Evolutionary conservation across 2,329 filamentous ascomycete species (phyloP).

Genomic region (Hypoxylon sp.): DNA sequence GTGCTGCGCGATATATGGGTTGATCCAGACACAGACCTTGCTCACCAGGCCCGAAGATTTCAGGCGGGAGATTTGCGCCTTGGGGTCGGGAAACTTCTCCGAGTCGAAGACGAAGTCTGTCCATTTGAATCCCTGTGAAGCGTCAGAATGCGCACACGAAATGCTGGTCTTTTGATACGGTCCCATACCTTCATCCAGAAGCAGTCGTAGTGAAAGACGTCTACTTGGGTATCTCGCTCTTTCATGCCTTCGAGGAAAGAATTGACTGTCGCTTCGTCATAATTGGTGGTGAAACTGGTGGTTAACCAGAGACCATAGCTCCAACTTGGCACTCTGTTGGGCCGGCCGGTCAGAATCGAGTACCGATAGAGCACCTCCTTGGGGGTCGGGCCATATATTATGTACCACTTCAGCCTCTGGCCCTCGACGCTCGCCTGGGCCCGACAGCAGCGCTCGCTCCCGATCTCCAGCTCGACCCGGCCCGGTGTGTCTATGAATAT

Average conservation of each 20-base stretch:
- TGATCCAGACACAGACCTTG: slow-evolving; percentile 83
- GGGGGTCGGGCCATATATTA: slow-evolving; percentile 79
- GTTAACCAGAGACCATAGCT: slow-evolving; percentile 84
- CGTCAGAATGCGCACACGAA: slow-evolving; percentile 10
- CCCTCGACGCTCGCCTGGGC: slow-evolving; percentile 79
- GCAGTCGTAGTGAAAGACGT: slow-evolving; percentile 83
- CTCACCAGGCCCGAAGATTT: slow-evolving; percentile 73
- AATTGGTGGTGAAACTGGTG: slow-evolving; percentile 81
- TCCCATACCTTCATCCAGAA: slow-evolving; percentile 76
- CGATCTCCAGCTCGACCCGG: slow-evolving; percentile 79
- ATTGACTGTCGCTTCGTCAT: slow-evolving; percentile 78
- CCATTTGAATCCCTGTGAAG: slow-evolving; percentile 74
- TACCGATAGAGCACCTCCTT: slow-evolving; percentile 80
- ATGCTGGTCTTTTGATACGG: too few species aligned
- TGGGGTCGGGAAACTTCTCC: slow-evolving; percentile 77
- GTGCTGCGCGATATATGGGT: slow-evolving; percentile 80
- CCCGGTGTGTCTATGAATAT: slow-evolving; percentile 81
- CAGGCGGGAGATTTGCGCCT: slow-evolving; percentile 73
- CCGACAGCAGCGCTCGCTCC: slow-evolving; percentile 79
- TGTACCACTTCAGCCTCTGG: slow-evolving; percentile 80
- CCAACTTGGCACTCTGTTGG: slow-evolving; percentile 78
- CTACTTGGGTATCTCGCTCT: slow-evolving; percentile 73
- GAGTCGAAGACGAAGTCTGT: slow-evolving; percentile 81
- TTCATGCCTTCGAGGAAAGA: slow-evolving; percentile 79
- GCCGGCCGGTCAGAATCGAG: slow-evolving; percentile 75